These are phyloP conservation scores for Neonectria ditissima DNA, from an alignment of 2,329 filamentous ascomycete species.

Conservation along the genomic window DNA sequence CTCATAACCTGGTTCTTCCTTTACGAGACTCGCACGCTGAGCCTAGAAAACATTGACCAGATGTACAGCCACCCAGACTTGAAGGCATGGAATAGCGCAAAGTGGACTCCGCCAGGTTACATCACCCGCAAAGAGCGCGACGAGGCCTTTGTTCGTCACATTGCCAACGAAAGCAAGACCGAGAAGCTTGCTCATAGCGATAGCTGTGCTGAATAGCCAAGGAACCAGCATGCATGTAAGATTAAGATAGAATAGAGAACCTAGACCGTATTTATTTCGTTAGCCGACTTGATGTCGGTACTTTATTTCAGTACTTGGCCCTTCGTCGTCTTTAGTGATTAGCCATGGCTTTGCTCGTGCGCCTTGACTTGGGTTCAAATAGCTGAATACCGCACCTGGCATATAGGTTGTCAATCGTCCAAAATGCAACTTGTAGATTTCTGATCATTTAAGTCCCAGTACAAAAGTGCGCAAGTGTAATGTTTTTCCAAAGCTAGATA, in stretches of 20 bases:
- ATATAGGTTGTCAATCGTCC: too few relatives aligned
- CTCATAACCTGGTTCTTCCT: slow-evolving; percentile 75
- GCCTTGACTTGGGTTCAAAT: too few relatives aligned
- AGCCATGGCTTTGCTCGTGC: too few relatives aligned
- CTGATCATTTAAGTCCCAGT: too few relatives aligned
- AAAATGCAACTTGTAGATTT: too few relatives aligned
- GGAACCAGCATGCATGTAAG: neutral
- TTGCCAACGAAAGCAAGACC: neutral
- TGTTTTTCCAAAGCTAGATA: too few relatives aligned
- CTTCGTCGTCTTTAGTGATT: too few relatives aligned
- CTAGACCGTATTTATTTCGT: neutral
- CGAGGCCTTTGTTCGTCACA: slow-evolving; percentile 37
- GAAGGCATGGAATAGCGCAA: slow-evolving; percentile 68
- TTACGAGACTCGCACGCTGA: slow-evolving; percentile 71
- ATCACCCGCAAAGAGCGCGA: slow-evolving; percentile 51
- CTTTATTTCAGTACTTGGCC: too few relatives aligned
- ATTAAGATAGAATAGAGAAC: neutral
- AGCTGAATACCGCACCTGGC: too few relatives aligned
- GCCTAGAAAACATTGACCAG: slow-evolving; percentile 75
- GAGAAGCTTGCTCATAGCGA: slow-evolving; percentile 26
- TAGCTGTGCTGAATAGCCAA: slow-evolving; percentile 6
- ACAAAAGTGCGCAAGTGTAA: too few relatives aligned
- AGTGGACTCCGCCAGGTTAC: slow-evolving; percentile 61
- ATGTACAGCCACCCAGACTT: slow-evolving; percentile 71
- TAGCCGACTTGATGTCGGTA: neutral